Evolutionary conservation across 176 grass and related monocot genomes (phyloP), one percentile per base, ranked within the genome.

Genomic region (Bothriochloa decipiens): DNA sequence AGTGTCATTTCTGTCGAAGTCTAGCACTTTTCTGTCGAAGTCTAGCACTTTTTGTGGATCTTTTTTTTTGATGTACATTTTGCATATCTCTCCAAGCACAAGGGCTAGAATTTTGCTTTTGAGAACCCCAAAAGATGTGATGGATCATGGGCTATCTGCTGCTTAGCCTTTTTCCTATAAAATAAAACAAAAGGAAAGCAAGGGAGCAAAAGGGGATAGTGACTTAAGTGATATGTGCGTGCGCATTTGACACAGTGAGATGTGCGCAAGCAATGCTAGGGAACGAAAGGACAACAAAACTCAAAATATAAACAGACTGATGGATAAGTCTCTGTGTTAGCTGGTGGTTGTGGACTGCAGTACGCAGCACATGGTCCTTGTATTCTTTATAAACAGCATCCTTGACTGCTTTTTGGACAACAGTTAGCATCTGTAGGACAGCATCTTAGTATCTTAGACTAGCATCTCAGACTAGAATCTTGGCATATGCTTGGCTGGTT

Each of bases 201-300:
- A 42, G 65, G 66, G 70, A 62, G 49, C 76, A 81, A 32, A 85
- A 85, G 70, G 50, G 33, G 13, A 18, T 81, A 84, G 74, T 47
- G 68, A 17, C 68, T 36, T n/a, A n/a, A n/a, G 10, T 7, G 17
- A 39, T 11, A 37, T 60, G 57, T 23, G n/a, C 1, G 3, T 3
- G 8, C 11, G 8, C 77, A 77, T 62, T 70, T 83, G 52, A 37
- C 26, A 23, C 14, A 37, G 29, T 8, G 10, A 40, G 11, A 39
- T 61, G 58, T 62, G 57, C 3, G 3, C 10, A 61, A 61, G 57
- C 57, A 60, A 9, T 60, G 75, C 50, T 53, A 53, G 72, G 66
- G 69, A 68, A 39, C 82, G 70, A n/a, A 85, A 81, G 68, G 22
- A 26, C 3, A 8, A 12, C 1, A 2, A 26, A 25, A 12, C 1